phyloP scores from a whole-genome alignment of 208 protist species.

The Trypanosoma rangeli region DNA sequence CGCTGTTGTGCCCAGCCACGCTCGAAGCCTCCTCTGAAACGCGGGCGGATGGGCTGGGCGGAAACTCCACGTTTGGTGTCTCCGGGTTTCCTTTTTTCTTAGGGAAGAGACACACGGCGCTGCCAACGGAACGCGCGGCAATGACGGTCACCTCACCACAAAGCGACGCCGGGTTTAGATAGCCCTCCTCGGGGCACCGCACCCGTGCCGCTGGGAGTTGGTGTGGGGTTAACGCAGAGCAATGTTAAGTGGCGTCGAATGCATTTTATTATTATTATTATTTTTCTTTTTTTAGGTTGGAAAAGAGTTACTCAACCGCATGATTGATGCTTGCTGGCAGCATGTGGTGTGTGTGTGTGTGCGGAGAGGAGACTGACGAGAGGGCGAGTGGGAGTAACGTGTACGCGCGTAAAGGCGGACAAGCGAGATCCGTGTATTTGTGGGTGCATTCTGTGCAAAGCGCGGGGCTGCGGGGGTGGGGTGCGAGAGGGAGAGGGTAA shows the following conservation, averaged over 20 bases:
- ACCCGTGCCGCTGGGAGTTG: neutral
- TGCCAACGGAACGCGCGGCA: neutral
- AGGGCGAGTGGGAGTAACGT: no score
- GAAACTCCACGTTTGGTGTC: neutral
- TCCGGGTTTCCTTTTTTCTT: neutral
- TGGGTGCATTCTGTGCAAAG: no score
- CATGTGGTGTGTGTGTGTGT: no score
- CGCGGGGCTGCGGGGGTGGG: no score
- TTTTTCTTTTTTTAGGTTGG: neutral
- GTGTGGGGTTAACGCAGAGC: neutral
- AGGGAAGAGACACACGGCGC: neutral
- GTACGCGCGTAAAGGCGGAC: no score
- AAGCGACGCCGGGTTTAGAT: neutral
- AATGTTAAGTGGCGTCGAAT: neutral
- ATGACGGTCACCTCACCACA: neutral
- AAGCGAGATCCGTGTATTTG: no score
- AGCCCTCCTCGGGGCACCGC: neutral
- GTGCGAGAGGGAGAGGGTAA: no score
- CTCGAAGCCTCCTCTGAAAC: neutral
- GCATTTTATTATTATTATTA: neutral
- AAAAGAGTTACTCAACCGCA: no score
- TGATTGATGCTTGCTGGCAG: no score
- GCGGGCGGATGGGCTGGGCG: neutral
- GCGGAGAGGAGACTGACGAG: no score
- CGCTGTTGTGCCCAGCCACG: neutral